phyloP scores from a whole-genome alignment of 208 protist species.

The Blastocrithidia nonstop region DNA sequence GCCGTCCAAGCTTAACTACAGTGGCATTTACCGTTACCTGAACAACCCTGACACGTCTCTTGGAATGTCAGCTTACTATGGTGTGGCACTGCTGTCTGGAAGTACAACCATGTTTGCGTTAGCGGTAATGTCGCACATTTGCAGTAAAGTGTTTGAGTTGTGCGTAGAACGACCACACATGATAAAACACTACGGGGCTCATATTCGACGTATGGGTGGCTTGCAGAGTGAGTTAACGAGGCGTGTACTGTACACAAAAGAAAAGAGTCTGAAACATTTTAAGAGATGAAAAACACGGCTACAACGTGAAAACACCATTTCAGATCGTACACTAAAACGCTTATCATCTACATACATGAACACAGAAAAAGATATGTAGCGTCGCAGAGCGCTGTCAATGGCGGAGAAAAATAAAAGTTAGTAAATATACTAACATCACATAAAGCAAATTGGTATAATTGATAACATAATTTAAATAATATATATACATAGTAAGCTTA shows the following conservation, averaged over 20 bases:
- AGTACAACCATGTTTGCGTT: slow-evolving; percentile 48
- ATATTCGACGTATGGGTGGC: slow-evolving; percentile 28
- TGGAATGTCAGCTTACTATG: slow-evolving; percentile 83
- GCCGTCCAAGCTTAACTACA: slow-evolving; percentile 70
- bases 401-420: neutral
- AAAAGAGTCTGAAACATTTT: slow-evolving; percentile 24
- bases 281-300: too few species aligned
- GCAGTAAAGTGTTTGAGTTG: slow-evolving; percentile 62
- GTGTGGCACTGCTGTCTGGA: slow-evolving; percentile 73
- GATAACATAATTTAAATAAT: neutral
- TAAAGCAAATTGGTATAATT: neutral
- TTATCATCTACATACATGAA: too few species aligned
- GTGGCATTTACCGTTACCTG: slow-evolving; percentile 90
- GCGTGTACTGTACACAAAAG: slow-evolving; percentile 15
- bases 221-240: slow-evolving; percentile 32
- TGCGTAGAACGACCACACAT: slow-evolving; percentile 76
- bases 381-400: too few species aligned
- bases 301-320: too few species aligned
- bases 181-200: slow-evolving; percentile 21
- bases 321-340: too few species aligned
- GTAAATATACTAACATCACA: neutral
- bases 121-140: slow-evolving; percentile 62
- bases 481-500: too few species aligned
- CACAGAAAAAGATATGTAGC: too few species aligned
- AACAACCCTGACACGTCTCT: slow-evolving; percentile 88